Base-by-base conservation (phyloP, 805 yeast genomes). In the Metschnikowia henanensis region DNA sequence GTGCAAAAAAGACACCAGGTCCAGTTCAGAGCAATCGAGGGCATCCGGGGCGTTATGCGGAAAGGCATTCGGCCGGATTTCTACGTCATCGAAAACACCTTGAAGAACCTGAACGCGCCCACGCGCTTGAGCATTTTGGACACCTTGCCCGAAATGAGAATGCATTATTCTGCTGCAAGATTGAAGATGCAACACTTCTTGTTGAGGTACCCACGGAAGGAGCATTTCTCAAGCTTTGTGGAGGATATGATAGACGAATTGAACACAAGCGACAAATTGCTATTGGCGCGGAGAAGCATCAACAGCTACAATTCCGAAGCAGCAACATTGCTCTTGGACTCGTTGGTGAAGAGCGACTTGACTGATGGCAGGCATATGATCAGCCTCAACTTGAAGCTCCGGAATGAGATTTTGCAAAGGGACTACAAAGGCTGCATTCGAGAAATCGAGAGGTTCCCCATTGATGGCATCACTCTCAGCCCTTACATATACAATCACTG, bases 11-110 rank as follows among this genome's bases (percentile, higher is more conserved):
- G 49, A 17, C 52, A 52, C 16, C 72, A 68, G 39, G 49, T 65
- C 4, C 57, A 58, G 30, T 67, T 58, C 41, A 46, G 73, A 26
- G 48, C 62, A 26, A 54, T 57, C 18, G 51, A 56, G 35, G 76
- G 75, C 18, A 64, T 70, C 34, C 49, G 47, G 6, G 67, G 62
- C 13, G 41, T 70, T 6, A 41, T 68, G 21, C 47, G 62, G n/a
- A 57, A 54, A 39, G 75, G 75, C 0, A 60, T 70, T 6, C 52
- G 59, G 21, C 75, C 75, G 0, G 73, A 70, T 43, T 51, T 53
- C 35, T 40, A 43, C 13, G 39, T 68, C n/a, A 45, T 71, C 5
- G 61, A 61, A 35, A 61, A 56, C 30, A 66, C 74, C 0, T 62
- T 66, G 39, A 47, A 56, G 22, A 51, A 60, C 25, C 59, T 61